Percentiles rank a stretch among this genome's conserved stretches.
phyloP scores from a whole-genome alignment of 2,329 filamentous ascomycete genomes.

The Xylaria hypoxylon region DNA sequence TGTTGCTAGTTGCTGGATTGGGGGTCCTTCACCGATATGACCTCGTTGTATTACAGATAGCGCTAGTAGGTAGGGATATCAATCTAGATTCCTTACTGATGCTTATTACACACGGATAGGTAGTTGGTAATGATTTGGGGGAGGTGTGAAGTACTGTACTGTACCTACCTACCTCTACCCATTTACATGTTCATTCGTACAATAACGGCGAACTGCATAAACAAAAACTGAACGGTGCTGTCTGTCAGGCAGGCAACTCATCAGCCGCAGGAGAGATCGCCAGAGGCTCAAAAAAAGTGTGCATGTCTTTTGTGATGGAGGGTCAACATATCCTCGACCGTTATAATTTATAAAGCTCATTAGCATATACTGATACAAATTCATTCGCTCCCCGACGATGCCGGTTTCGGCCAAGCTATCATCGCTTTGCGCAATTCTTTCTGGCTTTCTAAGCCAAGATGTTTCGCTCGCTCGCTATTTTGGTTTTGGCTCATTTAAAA shows the following conservation, averaged over 20 bases:
- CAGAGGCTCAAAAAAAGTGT: conserved; percentile 8
- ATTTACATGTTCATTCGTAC: neutral
- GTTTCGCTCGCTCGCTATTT: conserved; percentile 4
- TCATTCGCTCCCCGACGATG: conserved; percentile 12
- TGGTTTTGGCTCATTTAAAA: neutral
- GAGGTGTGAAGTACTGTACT: neutral
- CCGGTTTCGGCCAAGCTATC: conserved; percentile 15
- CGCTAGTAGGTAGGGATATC: neutral
- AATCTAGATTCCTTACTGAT: conserved; percentile 18
- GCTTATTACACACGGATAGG: conserved; percentile 17
- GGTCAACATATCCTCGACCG: neutral
- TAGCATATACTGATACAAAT: neutral
- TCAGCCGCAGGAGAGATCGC: conserved; percentile 19
- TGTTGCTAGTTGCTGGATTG: conserved; percentile 1
- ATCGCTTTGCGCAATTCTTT: conserved; percentile 1
- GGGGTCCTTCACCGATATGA: conserved; percentile 17
- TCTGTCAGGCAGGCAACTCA: neutral
- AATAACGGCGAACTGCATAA: neutral
- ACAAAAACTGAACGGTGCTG: neutral
- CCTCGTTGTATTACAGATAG: conserved; percentile 2
- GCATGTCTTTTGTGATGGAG: neutral
- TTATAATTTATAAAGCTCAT: neutral
- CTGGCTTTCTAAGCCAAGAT: neutral
- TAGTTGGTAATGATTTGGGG: neutral
- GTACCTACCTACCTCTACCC: neutral